A percentile compares a stretch with the other conserved stretches of the same genome.
Evolutionary conservation across 2,329 filamentous ascomycete genomes (phyloP).

Genomic region (Daldinia sp.): DNA sequence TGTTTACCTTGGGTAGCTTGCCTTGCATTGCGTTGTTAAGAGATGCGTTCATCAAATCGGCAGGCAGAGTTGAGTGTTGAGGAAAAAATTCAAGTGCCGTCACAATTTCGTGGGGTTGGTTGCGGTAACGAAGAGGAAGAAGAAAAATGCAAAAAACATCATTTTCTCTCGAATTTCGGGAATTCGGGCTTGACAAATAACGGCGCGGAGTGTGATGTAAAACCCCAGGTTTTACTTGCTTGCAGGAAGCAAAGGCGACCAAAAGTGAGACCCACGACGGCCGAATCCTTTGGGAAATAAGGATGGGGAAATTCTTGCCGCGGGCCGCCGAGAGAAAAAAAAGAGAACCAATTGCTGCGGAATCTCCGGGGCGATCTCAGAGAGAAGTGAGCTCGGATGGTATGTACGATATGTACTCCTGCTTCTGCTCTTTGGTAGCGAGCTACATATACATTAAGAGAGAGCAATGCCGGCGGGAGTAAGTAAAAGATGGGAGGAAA

Average conservation of each 20-base stretch:
- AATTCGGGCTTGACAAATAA: constrained; percentile 42
- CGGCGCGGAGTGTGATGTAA: constrained; percentile 30
- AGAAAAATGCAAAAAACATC: too few species aligned
- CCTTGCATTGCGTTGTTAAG: constrained; percentile 50
- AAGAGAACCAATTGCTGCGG: constrained; percentile 51
- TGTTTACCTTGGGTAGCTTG: constrained; percentile 29
- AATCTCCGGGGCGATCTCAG: constrained; percentile 50
- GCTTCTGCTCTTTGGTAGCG: constrained; percentile 32
- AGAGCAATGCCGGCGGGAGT: constrained; percentile 40
- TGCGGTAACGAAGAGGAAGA: constrained; percentile 43
- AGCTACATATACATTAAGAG: not conserved
- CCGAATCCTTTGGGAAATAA: constrained; percentile 50
- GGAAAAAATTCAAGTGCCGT: constrained; percentile 40
- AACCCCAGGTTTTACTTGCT: constrained; percentile 44
- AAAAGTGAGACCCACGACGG: constrained; percentile 51
- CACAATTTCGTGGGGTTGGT: constrained; percentile 46
- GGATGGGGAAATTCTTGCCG: constrained; percentile 45
- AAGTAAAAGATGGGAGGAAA: constrained; percentile 13
- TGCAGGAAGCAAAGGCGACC: constrained; percentile 23
- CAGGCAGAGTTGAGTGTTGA: constrained; percentile 31
- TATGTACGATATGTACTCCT: constrained; percentile 17
- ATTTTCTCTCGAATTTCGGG: constrained; percentile 36
- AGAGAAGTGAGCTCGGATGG: not conserved
- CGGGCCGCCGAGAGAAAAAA: constrained; percentile 47
- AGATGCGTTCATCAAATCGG: constrained; percentile 45